A percentile compares a stretch with the other conserved stretches of the same genome.
Evolutionary conservation across 371 early-diverging fungal genomes (phyloP).

Genomic region (Apophysomyces elegans): DNA sequence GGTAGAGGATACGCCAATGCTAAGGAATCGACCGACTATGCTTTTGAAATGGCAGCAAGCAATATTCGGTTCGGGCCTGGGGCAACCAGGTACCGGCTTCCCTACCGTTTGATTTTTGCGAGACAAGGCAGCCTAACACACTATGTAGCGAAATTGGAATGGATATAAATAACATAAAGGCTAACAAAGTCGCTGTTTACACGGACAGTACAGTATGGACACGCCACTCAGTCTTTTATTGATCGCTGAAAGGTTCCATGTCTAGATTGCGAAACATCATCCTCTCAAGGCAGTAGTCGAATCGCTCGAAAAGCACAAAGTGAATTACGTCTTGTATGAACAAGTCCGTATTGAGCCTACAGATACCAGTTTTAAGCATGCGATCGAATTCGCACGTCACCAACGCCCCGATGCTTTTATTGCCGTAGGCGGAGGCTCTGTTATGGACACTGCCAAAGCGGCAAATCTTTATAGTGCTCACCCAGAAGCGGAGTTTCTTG

Average conservation of each 20-base stretch:
- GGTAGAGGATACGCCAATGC: slow-evolving; percentile 55
- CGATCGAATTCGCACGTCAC: slow-evolving; percentile 78
- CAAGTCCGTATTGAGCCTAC: slow-evolving; percentile 86
- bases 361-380: slow-evolving; percentile 76
- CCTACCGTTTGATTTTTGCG: neutral
- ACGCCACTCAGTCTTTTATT: neutral
- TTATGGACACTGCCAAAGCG: slow-evolving; percentile 92
- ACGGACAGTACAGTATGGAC: slow-evolving; percentile 77
- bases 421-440: slow-evolving; percentile 95
- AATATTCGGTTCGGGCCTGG: slow-evolving; percentile 89
- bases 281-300: slow-evolving; percentile 79
- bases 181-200: slow-evolving; percentile 84
- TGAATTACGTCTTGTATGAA: slow-evolving; percentile 79
- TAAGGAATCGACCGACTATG: slow-evolving; percentile 68
- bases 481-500: slow-evolving; percentile 85
- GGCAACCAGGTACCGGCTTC: slow-evolving; percentile 66
- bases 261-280: slow-evolving; percentile 67
- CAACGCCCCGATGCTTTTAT: slow-evolving; percentile 83
- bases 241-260: slow-evolving; percentile 10
- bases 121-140: neutral
- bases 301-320: slow-evolving; percentile 74
- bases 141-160: slow-evolving; percentile 77
- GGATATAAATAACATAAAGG: slow-evolving; percentile 80
- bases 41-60: slow-evolving; percentile 90
- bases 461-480: slow-evolving; percentile 86